A percentile compares a stretch with the other conserved stretches of the same genome.
Evolutionary conservation across 257 asterid genomes (phyloP).

Genomic region (Voacanga thouarsii): DNA sequence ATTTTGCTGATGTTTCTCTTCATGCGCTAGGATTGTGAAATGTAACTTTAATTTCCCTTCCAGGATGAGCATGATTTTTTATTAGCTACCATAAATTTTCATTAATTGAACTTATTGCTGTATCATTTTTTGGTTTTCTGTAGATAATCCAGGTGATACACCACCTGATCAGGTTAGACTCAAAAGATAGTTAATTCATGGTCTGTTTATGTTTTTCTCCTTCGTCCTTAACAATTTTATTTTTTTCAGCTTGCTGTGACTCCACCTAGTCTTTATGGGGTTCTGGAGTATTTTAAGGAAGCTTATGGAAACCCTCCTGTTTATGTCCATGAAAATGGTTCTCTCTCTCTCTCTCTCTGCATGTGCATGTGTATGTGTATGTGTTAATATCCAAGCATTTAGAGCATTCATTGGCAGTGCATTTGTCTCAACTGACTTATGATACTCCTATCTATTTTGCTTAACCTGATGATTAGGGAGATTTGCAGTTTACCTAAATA

Average conservation of each 20-base stretch:
- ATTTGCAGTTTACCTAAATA: too few relatives aligned
- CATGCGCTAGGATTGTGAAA: too few relatives aligned
- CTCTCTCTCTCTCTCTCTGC: not conserved
- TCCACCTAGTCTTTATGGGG: constrained; percentile 31
- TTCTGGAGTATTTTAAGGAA: constrained; percentile 39
- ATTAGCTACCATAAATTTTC: too few relatives aligned
- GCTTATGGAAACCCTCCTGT: constrained; percentile 41
- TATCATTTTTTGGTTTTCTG: constrained; percentile 6
- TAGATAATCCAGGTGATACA: constrained; percentile 42
- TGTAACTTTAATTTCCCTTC: too few relatives aligned
- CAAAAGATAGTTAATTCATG: not conserved
- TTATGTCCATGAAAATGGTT: constrained; percentile 36
- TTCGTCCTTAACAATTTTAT: constrained; percentile 22
- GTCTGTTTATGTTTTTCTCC: not conserved
- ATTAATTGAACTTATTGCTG: not conserved
- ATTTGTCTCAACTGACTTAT: too few relatives aligned
- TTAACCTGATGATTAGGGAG: too few relatives aligned
- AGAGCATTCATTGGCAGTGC: too few relatives aligned
- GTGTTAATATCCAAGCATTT: too few relatives aligned
- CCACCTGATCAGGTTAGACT: not conserved
- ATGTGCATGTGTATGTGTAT: too few relatives aligned
- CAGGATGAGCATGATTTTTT: too few relatives aligned
- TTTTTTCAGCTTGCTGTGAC: constrained; percentile 22
- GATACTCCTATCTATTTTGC: too few relatives aligned
- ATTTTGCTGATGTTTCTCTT: too few relatives aligned